Evolutionary conservation across 2,329 filamentous ascomycete genomes (phyloP).

Genomic region (Nemania sp.): DNA sequence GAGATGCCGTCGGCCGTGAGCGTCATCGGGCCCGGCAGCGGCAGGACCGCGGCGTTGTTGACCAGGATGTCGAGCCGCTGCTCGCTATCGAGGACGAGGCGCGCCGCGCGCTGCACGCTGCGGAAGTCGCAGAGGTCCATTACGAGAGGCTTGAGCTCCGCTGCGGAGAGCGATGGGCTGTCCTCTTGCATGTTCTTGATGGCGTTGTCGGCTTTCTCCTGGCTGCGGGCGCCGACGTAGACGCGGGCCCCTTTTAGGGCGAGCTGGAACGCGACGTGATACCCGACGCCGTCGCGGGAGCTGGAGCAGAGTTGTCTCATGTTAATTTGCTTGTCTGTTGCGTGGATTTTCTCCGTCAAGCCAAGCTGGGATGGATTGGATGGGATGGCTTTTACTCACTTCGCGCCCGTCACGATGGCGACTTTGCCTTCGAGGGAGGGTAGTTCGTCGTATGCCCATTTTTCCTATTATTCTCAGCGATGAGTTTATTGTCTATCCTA

Average conservation of each 20-base stretch:
- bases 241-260: conserved; percentile 1
- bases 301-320: not conserved
- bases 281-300: conserved; percentile 1
- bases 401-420: not conserved
- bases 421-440: not conserved
- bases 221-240: conserved; percentile 2
- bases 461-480: not conserved
- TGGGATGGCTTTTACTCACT: not conserved
- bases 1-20: not conserved
- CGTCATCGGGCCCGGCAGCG: not conserved
- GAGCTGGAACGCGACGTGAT: conserved; percentile 1
- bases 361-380: too few species aligned
- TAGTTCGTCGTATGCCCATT: conserved; percentile 3
- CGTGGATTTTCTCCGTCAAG: too few species aligned
- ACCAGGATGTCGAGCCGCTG: conserved; percentile 4
- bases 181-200: not conserved
- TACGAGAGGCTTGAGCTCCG: not conserved
- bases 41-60: conserved; percentile 3
- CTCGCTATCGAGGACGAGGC: not conserved
- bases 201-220: not conserved
- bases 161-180: not conserved
- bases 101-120: not conserved
- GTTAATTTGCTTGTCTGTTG: too few species aligned
- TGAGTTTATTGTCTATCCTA: not conserved
- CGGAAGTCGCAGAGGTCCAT: not conserved